Conservation (phyloP, 306 rosid species). For the Mimosa bimucronata region DNA sequence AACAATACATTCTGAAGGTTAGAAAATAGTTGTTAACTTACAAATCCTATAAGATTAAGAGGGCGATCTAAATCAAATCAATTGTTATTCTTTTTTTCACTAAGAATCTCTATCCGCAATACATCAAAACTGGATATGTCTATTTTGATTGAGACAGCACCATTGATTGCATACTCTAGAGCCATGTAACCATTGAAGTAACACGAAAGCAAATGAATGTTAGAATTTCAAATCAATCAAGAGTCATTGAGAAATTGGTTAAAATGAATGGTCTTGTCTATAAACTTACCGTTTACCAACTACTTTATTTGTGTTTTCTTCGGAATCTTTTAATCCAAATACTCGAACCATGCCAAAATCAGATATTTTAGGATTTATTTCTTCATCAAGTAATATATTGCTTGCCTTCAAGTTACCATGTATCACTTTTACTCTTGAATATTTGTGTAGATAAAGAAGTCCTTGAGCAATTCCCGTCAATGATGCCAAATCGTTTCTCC, state of each 20-base stretch:
- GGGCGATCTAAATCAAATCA: neutral
- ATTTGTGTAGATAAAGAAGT: slow-evolving; percentile 44
- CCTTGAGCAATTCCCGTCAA: slow-evolving; percentile 46
- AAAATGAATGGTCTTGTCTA: neutral
- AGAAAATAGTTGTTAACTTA: neutral
- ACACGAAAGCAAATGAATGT: neutral
- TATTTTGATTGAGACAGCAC: slow-evolving; percentile 41
- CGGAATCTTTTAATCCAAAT: slow-evolving; percentile 27
- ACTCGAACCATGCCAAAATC: slow-evolving; percentile 58
- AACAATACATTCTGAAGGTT: neutral
- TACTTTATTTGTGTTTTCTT: slow-evolving; percentile 49
- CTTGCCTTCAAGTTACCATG: slow-evolving; percentile 52
- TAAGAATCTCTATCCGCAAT: slow-evolving; percentile 35
- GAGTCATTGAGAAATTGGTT: neutral
- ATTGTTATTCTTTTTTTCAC: slow-evolving; percentile 22
- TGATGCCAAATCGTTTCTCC: slow-evolving; percentile 44
- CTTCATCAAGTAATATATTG: slow-evolving; percentile 46
- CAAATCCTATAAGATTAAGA: slow-evolving; percentile 35
- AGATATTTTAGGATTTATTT: slow-evolving; percentile 52
- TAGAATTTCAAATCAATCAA: neutral
- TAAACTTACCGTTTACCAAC: slow-evolving; percentile 47
- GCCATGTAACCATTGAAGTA: slow-evolving; percentile 39
- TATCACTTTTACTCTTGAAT: slow-evolving; percentile 51
- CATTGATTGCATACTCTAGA: slow-evolving; percentile 43
- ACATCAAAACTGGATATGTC: slow-evolving; percentile 49